Base-by-base conservation (phyloP, 352 stramenopile species). In the Pythium biforme region DNA sequence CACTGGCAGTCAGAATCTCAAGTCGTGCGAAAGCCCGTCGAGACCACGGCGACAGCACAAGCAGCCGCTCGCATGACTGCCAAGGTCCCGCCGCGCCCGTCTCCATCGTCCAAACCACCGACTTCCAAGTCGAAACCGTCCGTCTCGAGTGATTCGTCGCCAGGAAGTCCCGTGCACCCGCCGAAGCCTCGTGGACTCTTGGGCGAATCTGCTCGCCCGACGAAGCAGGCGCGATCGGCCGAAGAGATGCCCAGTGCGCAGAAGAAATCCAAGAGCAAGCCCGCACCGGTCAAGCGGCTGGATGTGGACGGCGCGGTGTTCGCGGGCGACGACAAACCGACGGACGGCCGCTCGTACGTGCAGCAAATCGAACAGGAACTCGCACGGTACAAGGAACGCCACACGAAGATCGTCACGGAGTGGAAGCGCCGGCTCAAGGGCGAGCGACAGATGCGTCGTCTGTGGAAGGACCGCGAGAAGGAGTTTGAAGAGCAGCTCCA, bases 351-450 rank as follows among this genome's bases (percentile, higher is more conserved):
- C 3, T 26, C 48, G 3, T 45, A 65, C 11, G 27, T 72, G 12
- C 22, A 58, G 46, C 53, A 81, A 27, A 43, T 76, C 66, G 45
- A 60, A 54, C 66, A 81, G n/a, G 85, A 94, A 47, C 69, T 94
- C 1, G 76, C 78, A 40, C 75, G 82, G 10, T 89, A 90, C 66
- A 91, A 92, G 63, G 79, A 90, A 29, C 83, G 83, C n/a, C 86
- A 92, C 62, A 81, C 76, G 40, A 75, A 90, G 66, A 91, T 94
- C 49, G 83, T 88, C 56, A 84, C 81, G 1, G 85, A 94, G 56
- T 92, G 79, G 77, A 72, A 92, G 59, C 78, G 85, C 6, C 81
- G 85, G n/a, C 69, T 94, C 19, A 81, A 77, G 50, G 85, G 81
- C 20, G 85, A 94, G 57, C 76, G 80, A 9, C 85, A 94, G 50